Evolutionary conservation across 2,329 filamentous ascomycete genomes (phyloP).

Genomic region (Trichoderma sp.): DNA sequence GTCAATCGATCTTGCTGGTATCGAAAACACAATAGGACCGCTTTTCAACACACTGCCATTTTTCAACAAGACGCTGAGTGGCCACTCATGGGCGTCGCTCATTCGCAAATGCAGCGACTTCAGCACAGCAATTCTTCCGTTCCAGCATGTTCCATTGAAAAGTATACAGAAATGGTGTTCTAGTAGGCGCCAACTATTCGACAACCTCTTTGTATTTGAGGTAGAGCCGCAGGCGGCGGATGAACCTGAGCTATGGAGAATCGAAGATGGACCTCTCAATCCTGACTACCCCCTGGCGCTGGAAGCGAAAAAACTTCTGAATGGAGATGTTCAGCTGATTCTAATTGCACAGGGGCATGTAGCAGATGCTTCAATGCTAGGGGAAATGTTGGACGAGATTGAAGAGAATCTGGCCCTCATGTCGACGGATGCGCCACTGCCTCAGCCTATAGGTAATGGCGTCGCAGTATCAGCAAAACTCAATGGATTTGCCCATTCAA

Average conservation of each 20-base stretch:
- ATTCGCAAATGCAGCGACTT: conserved; percentile 69
- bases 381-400: conserved; percentile 45
- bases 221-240: conserved; percentile 42
- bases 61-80: conserved; percentile 47
- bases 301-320: conserved; percentile 61
- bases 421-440: conserved; percentile 7
- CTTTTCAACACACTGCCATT: conserved; percentile 90
- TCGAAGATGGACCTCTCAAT: conserved; percentile 48
- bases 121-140: conserved; percentile 67
- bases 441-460: background rate
- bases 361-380: conserved; percentile 37
- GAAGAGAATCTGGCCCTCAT: conserved; percentile 31
- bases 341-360: conserved; percentile 58
- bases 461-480: background rate
- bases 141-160: conserved; percentile 72
- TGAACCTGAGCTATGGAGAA: conserved; percentile 54
- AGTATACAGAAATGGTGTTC: conserved; percentile 79
- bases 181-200: conserved; percentile 65
- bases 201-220: conserved; percentile 82
- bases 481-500: background rate
- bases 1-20: conserved; percentile 65
- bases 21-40: conserved; percentile 73
- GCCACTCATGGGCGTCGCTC: conserved; percentile 60
- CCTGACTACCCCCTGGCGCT: conserved; percentile 77
- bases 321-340: conserved; percentile 55